A percentile compares a stretch with the other conserved stretches of the same genome.
These are phyloP conservation scores for Daldinia bambusicola DNA, from an alignment of 495 filamentous ascomycete species.

Conservation along the genomic window DNA sequence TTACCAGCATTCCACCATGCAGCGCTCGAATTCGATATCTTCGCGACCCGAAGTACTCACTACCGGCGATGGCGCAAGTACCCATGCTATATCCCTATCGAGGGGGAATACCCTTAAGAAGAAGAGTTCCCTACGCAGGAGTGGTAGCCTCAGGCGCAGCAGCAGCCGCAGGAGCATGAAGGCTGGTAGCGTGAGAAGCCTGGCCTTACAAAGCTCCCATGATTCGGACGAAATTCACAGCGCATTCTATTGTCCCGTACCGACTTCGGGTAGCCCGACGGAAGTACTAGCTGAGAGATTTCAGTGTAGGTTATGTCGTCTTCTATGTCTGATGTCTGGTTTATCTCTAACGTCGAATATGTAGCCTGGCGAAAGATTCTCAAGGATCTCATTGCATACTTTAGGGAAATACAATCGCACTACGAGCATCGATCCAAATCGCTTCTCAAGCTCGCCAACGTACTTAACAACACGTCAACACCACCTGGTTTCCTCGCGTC, in stretches of 20 bases:
- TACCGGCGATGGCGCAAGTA: slow-evolving; percentile 55
- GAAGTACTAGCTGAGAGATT: slow-evolving; percentile 91
- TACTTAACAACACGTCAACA: slow-evolving; percentile 79
- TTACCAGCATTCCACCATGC: slow-evolving; percentile 54
- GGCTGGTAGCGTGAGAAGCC: slow-evolving; percentile 82
- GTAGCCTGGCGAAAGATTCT: slow-evolving; percentile 94
- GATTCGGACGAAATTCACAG: slow-evolving; percentile 80
- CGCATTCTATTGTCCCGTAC: slow-evolving; percentile 87
- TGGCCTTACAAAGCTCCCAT: slow-evolving; percentile 69
- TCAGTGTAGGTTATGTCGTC: slow-evolving; percentile 71
- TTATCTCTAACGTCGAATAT: slow-evolving; percentile 9
- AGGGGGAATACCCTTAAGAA: slow-evolving; percentile 86
- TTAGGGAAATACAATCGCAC: slow-evolving; percentile 88
- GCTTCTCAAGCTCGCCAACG: slow-evolving; percentile 81
- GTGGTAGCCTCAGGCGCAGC: slow-evolving; percentile 79
- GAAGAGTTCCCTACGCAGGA: slow-evolving; percentile 78
- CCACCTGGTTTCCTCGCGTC: slow-evolving; percentile 77
- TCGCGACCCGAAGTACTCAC: slow-evolving; percentile 58
- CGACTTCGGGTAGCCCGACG: slow-evolving; percentile 86
- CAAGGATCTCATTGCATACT: slow-evolving; percentile 94
- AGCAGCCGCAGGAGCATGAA: slow-evolving; percentile 78
- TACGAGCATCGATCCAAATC: slow-evolving; percentile 89
- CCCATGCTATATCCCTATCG: slow-evolving; percentile 60
- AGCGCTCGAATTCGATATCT: slow-evolving; percentile 57
- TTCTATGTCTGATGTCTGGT: slow-evolving; percentile 3